A percentile compares a stretch with the other conserved stretches of the same genome.
Evolutionary conservation across 805 yeast genomes (phyloP).

Genomic region (Wickerhamomyces canadensis): DNA sequence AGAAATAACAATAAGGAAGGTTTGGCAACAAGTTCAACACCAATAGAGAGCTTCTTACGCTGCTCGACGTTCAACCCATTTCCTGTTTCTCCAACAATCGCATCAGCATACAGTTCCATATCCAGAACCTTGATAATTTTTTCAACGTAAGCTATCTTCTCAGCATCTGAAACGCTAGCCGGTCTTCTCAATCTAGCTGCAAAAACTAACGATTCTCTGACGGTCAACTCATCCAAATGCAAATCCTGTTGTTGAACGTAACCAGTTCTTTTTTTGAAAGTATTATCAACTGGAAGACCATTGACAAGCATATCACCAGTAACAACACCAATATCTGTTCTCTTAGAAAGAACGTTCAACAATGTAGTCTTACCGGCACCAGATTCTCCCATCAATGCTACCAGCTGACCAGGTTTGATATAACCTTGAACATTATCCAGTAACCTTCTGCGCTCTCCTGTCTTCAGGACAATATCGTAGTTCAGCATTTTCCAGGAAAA

Average conservation of each 20-base stretch:
- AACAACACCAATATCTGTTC: slow-evolving; percentile 48
- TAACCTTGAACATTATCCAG: slow-evolving; percentile 53
- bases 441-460: slow-evolving; percentile 35
- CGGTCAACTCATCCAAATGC: slow-evolving; percentile 31
- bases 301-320: slow-evolving; percentile 56
- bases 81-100: slow-evolving; percentile 38
- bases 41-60: slow-evolving; percentile 48
- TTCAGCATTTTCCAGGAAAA: slow-evolving; percentile 25
- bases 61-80: slow-evolving; percentile 46
- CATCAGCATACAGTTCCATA: slow-evolving; percentile 41
- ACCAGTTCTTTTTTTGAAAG: slow-evolving; percentile 51
- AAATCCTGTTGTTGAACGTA: slow-evolving; percentile 59
- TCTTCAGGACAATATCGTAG: slow-evolving; percentile 21
- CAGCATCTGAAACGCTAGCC: slow-evolving; percentile 35
- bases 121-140: slow-evolving; percentile 39
- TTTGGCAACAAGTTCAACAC: slow-evolving; percentile 50
- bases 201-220: slow-evolving; percentile 43
- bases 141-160: slow-evolving; percentile 34
- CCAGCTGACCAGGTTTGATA: slow-evolving; percentile 61
- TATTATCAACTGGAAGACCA: slow-evolving; percentile 42
- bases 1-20: slow-evolving; percentile 47
- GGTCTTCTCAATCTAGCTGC: slow-evolving; percentile 50
- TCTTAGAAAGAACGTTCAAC: slow-evolving; percentile 45
- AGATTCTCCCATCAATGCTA: slow-evolving; percentile 57
- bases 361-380: slow-evolving; percentile 60